These are phyloP conservation scores for Ophiostoma novo-ulmi DNA, from an alignment of 2,329 filamentous ascomycete genomes.

Conservation along the genomic window DNA sequence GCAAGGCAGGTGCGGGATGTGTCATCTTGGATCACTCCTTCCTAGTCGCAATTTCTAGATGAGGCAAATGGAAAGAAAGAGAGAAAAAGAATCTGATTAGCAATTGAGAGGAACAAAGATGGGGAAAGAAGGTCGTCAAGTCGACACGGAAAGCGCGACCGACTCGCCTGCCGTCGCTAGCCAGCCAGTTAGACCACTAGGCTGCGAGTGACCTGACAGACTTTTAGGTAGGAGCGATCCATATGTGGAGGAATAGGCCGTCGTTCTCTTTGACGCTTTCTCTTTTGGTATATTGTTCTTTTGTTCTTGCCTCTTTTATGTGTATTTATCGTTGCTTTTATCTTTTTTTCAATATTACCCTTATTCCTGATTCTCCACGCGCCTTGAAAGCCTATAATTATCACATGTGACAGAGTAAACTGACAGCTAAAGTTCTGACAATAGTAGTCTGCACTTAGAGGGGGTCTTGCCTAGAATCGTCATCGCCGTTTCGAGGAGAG, in stretches of 20 bases:
- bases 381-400: conserved; percentile 18
- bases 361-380: not conserved
- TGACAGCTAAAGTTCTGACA: not conserved
- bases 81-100: not conserved
- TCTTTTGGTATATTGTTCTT: not conserved
- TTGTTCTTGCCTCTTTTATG: not conserved
- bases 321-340: not conserved
- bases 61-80: not conserved
- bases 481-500: conserved; percentile 14
- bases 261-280: not conserved
- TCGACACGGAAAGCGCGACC: not conserved
- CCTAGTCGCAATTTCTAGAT: not conserved
- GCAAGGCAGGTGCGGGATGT: not conserved
- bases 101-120: not conserved
- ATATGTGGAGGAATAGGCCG: not conserved
- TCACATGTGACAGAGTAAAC: conserved; percentile 20
- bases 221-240: conserved; percentile 3
- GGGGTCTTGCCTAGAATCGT: conserved; percentile 21
- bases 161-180: conserved; percentile 10
- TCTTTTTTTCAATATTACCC: not conserved
- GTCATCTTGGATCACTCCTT: not conserved
- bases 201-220: conserved; percentile 1
- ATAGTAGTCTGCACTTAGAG: not conserved
- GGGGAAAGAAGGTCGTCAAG: not conserved
- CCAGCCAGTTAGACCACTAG: not conserved